Percentiles rank a stretch among this genome's conserved stretches.
phyloP scores from a whole-genome alignment of 345 rosid species.

The Gossypium ekmanianum region DNA sequence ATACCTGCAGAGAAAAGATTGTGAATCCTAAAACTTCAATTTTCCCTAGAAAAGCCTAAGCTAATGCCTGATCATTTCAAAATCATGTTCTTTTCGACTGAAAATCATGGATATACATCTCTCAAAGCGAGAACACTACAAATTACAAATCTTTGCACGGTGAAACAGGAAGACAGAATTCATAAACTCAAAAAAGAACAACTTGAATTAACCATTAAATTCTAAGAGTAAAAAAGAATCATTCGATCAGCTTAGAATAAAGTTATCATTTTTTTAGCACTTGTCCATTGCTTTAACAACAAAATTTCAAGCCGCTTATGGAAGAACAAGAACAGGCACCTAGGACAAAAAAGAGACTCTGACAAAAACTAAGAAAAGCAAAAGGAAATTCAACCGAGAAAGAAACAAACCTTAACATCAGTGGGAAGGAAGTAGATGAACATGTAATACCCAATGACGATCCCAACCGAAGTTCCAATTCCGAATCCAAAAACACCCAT shows the following conservation, averaged over 20 bases:
- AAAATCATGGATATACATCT: not conserved
- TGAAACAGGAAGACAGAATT: not conserved
- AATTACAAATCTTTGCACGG: not conserved
- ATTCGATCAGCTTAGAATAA: not conserved
- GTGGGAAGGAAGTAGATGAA: conserved; percentile 70
- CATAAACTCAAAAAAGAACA: not conserved
- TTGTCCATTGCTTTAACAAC: not conserved
- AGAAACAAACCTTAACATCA: conserved; percentile 59
- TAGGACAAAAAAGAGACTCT: not conserved
- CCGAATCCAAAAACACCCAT: conserved; percentile 72
- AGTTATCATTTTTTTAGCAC: not conserved
- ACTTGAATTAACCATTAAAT: not conserved
- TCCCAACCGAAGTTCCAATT: conserved; percentile 69
- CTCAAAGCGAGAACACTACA: not conserved
- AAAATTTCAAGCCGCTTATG: not conserved
- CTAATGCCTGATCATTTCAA: not conserved
- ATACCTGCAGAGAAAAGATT: not conserved
- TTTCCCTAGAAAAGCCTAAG: not conserved
- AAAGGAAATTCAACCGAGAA: not conserved
- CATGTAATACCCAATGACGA: conserved; percentile 70
- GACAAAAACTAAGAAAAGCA: conserved; percentile 4
- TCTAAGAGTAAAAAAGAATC: not conserved
- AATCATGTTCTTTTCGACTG: no score
- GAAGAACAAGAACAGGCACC: conserved; percentile 1
- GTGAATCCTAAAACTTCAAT: not conserved